Conservation (phyloP, 176 grass and related monocot genomes). For the Eremochloa ophiuroides region DNA sequence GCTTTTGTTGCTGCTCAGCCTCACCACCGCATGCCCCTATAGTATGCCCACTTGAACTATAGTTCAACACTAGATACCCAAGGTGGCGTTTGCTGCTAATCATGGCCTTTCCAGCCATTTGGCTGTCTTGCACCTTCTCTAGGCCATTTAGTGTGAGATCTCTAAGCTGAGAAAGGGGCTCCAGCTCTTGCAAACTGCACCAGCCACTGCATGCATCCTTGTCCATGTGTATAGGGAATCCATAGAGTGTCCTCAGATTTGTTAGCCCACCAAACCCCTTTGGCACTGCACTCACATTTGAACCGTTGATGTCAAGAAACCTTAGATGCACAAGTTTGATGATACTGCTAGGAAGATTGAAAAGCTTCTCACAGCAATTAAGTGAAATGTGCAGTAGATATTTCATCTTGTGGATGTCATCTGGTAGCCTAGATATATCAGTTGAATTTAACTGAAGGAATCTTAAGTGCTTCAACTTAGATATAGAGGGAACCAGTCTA, state of each 20-base stretch:
- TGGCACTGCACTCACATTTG: neutral
- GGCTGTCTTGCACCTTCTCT: neutral
- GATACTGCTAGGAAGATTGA: too few relatives aligned
- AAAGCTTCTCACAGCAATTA: too few relatives aligned
- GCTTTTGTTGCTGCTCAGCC: neutral
- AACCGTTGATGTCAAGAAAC: rapidly evolving
- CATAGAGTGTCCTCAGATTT: neutral
- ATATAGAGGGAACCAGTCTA: neutral
- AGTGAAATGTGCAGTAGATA: too few relatives aligned
- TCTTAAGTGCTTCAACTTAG: constrained; percentile 19
- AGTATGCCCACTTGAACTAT: too few relatives aligned
- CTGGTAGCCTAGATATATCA: constrained; percentile 7
- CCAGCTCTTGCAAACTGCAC: too few relatives aligned
- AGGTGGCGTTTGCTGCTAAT: neutral
- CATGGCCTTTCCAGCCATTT: neutral
- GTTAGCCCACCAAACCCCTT: neutral
- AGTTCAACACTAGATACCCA: neutral
- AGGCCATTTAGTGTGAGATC: too few relatives aligned
- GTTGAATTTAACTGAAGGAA: neutral
- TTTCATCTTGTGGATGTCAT: too few relatives aligned
- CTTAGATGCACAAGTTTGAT: too few relatives aligned
- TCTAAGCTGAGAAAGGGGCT: too few relatives aligned
- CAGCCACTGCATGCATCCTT: neutral
- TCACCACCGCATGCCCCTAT: too few relatives aligned
- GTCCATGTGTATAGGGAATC: neutral